phyloP scores from a whole-genome alignment of 768 basidiomycete species.

The Suillus fuscotomentosus region DNA sequence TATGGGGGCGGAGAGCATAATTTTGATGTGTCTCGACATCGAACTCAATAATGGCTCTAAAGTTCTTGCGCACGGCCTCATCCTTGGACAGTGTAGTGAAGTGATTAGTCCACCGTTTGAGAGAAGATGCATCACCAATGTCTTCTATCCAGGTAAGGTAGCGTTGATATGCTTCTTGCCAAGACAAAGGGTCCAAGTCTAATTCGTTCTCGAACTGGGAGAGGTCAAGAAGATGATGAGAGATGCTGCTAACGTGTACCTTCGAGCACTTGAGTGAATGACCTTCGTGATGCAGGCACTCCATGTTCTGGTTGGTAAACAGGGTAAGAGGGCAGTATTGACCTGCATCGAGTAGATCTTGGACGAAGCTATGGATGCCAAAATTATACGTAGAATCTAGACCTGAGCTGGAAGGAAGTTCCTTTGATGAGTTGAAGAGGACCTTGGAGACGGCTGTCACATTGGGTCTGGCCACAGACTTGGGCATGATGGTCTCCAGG shows the following conservation, averaged over 20 bases:
- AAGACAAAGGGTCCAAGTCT: background rate
- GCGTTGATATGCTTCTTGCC: background rate
- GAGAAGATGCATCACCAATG: rapidly evolving
- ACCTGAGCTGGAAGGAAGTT: background rate
- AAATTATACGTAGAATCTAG: too few relatives aligned
- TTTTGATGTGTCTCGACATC: background rate
- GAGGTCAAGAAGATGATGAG: background rate
- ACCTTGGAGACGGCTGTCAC: too few relatives aligned
- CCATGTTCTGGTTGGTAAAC: background rate
- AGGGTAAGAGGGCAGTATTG: background rate
- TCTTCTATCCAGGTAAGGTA: background rate
- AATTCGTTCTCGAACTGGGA: background rate
- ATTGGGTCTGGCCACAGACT: too few relatives aligned
- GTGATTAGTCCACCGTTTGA: background rate
- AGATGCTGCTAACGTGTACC: background rate
- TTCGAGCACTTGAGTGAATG: background rate
- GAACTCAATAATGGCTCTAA: background rate
- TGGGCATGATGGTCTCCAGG: too few relatives aligned
- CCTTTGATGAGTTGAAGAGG: too few relatives aligned
- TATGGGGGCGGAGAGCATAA: too few relatives aligned
- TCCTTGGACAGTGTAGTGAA: background rate
- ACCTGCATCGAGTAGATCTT: too few relatives aligned
- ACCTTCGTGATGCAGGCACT: background rate
- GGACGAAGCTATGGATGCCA: too few relatives aligned
- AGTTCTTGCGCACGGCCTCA: background rate